These are phyloP conservation scores for Dalbergia cultrata DNA, from an alignment of 306 rosid species.

Conservation along the genomic window DNA sequence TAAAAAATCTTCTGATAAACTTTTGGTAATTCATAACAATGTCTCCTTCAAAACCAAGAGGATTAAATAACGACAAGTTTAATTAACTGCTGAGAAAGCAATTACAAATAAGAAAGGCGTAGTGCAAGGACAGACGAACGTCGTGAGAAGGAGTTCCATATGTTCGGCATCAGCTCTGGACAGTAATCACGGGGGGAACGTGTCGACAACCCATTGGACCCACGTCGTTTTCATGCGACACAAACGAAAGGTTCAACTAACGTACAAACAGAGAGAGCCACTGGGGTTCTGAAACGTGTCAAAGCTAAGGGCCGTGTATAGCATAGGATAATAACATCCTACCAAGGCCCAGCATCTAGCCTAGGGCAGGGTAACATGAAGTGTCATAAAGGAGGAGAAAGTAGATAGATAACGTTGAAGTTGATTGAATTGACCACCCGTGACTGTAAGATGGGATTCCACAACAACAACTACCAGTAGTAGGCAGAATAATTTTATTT, in stretches of 20 bases:
- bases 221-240: not conserved
- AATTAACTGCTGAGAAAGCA: too few species aligned
- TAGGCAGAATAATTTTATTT: too few species aligned
- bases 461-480: not conserved
- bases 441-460: slow-evolving; percentile 31
- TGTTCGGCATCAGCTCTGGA: not conserved
- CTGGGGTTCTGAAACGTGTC: slow-evolving; percentile 42
- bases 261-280: slow-evolving; percentile 16
- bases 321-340: not conserved
- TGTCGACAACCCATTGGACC: slow-evolving; percentile 31
- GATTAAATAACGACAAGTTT: too few species aligned
- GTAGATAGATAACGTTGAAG: too few species aligned
- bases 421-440: not conserved
- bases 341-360: not conserved
- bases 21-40: too few species aligned
- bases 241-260: not conserved
- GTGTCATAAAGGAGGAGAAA: not conserved
- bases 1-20: too few species aligned
- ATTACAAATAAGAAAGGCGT: not conserved
- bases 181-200: slow-evolving; percentile 13
- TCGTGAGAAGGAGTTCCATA: not conserved
- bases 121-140: slow-evolving; percentile 12
- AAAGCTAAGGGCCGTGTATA: not conserved
- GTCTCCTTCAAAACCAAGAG: too few species aligned
- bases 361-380: not conserved